These are phyloP conservation scores for Gracilaria gracilis DNA, from an alignment of 23 red algal genomes.

Conservation along the genomic window DNA sequence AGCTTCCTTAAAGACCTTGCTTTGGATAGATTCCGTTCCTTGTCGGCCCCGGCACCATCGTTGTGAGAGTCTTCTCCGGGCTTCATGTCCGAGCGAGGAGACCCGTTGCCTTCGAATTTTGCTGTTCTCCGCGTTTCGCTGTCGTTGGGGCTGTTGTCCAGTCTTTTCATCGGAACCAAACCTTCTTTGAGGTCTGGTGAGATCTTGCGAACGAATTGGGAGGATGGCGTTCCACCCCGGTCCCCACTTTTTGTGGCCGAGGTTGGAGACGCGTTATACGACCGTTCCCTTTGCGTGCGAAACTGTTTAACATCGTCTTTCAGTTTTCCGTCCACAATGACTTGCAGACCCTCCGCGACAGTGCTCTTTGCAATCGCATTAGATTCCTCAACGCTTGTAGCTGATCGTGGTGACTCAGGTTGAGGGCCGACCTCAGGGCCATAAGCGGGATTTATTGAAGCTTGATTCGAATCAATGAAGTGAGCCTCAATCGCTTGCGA, in stretches of 20 bases:
- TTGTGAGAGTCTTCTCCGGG: neutral
- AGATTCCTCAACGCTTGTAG: neutral
- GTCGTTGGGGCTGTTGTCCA: too few species aligned
- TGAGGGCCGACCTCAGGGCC: neutral
- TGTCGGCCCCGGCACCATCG: neutral
- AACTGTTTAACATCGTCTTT: too few species aligned
- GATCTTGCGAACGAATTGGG: too few species aligned
- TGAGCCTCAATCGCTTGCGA: neutral
- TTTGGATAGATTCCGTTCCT: neutral
- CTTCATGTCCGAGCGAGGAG: neutral
- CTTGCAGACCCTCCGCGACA: neutral
- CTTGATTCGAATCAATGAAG: neutral
- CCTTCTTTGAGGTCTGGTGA: too few species aligned
- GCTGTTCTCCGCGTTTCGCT: too few species aligned
- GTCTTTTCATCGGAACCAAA: too few species aligned
- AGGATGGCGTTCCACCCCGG: too few species aligned
- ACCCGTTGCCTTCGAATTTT: neutral
- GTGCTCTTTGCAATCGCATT: neutral
- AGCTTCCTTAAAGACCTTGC: neutral
- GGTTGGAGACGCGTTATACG: too few species aligned
- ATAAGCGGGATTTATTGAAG: neutral
- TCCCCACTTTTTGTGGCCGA: too few species aligned
- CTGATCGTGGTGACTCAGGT: neutral
- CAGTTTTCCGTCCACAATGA: too few species aligned
- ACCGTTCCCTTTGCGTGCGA: too few species aligned